phyloP scores from a whole-genome alignment of 768 basidiomycete genomes.

The Suillus ampliporus region DNA sequence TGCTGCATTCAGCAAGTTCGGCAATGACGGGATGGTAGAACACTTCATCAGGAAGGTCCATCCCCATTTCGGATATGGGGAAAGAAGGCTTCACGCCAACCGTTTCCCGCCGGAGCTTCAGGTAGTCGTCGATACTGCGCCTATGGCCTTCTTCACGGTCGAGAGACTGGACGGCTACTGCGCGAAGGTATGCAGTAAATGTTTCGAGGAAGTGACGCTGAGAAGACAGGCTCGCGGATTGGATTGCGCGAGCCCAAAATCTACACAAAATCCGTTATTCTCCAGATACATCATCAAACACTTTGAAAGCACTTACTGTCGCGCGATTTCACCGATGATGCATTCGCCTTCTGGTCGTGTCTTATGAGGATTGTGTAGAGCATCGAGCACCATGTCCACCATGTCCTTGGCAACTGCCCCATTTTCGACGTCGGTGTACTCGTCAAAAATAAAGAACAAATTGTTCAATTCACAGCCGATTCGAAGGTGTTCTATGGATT shows the following conservation, averaged over 20 bases:
- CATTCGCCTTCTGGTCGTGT: conserved; percentile 15
- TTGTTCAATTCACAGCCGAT: conserved; percentile 39
- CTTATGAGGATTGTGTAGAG: conserved; percentile 11
- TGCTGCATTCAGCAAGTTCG: conserved; percentile 13
- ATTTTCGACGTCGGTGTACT: conserved; percentile 33
- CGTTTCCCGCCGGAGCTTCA: conserved; percentile 38
- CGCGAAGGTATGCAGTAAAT: conserved; percentile 6
- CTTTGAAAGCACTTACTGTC: conserved; percentile 17
- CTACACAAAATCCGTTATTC: too few relatives aligned
- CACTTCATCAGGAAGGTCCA: conserved; percentile 41
- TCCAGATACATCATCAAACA: too few relatives aligned
- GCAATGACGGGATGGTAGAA: conserved; percentile 30
- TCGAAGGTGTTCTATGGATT: conserved; percentile 27
- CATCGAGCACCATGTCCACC: conserved; percentile 14
- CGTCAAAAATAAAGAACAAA: conserved; percentile 37
- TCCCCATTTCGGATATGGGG: conserved; percentile 33
- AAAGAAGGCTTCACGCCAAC: conserved; percentile 26
- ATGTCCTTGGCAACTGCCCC: background rate
- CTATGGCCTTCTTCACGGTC: conserved; percentile 16
- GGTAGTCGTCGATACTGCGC: conserved; percentile 36
- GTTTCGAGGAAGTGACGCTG: conserved; percentile 14
- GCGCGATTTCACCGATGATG: conserved; percentile 15
- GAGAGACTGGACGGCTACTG: conserved; percentile 4
- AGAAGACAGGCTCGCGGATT: conserved; percentile 1
- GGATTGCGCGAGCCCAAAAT: conserved; percentile 13